phyloP scores from a whole-genome alignment of 2,329 filamentous ascomycete genomes.

The Zymoseptoria crescenta region DNA sequence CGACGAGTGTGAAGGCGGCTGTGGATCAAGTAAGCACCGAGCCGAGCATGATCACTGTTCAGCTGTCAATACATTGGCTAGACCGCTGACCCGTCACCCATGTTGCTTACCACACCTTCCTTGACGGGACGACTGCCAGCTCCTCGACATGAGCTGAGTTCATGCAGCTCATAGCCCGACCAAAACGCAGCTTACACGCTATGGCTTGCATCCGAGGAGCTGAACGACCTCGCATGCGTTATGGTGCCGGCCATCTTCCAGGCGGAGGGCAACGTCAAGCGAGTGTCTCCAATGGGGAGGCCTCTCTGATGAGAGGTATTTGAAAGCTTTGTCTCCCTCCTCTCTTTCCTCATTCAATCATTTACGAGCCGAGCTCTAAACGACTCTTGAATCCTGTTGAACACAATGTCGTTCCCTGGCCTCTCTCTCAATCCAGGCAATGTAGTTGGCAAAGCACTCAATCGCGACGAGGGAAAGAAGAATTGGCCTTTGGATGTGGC shows the following conservation, averaged over 20 bases:
- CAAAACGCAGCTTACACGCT: not conserved
- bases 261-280: not conserved
- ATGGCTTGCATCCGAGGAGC: not conserved
- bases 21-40: not conserved
- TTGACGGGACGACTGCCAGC: not conserved
- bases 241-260: not conserved
- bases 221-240: not conserved
- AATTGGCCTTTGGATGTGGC: slow-evolving; percentile 11
- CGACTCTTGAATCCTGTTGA: not conserved
- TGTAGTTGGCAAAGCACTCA: slow-evolving; percentile 1
- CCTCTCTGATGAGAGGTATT: not conserved
- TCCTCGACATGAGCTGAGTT: not conserved
- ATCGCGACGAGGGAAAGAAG: not conserved
- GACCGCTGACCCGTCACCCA: not conserved
- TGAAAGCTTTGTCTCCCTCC: not conserved
- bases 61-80: not conserved
- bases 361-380: not conserved
- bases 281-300: not conserved
- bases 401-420: not conserved
- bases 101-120: not conserved
- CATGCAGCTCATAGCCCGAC: not conserved
- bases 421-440: slow-evolving; percentile 2
- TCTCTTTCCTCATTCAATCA: not conserved
- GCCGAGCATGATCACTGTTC: not conserved
- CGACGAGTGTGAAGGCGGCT: not conserved